These are phyloP conservation scores for Pseudopyrenochaeta lycopersici DNA, from an alignment of 2,329 filamentous ascomycete genomes.

Conservation along the genomic window DNA sequence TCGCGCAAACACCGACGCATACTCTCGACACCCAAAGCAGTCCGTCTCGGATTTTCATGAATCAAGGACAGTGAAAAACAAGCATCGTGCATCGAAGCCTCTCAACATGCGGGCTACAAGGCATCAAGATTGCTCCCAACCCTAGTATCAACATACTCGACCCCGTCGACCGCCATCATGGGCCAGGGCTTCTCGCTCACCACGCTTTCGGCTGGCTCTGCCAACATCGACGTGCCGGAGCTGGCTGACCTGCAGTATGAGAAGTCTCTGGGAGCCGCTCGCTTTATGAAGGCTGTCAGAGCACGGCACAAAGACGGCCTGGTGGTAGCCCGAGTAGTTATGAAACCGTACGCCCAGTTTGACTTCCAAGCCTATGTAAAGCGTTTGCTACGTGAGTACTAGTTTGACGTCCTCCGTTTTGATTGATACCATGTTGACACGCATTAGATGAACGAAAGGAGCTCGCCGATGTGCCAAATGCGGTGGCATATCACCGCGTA, in stretches of 20 bases:
- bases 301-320: conserved; percentile 90
- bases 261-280: conserved; percentile 86
- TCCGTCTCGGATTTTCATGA: neutral
- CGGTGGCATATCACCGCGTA: conserved; percentile 86
- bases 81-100: neutral
- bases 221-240: conserved; percentile 93
- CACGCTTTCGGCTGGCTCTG: conserved; percentile 88
- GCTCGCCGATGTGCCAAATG: conserved; percentile 87
- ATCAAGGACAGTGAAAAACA: neutral
- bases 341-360: conserved; percentile 88
- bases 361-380: conserved; percentile 81
- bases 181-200: conserved; percentile 96
- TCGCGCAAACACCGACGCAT: neutral
- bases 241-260: conserved; percentile 91
- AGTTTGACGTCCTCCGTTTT: neutral
- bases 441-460: conserved; percentile 76
- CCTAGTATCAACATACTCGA: conserved; percentile 22
- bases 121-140: conserved; percentile 33
- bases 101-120: conserved; percentile 39
- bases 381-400: conserved; percentile 73
- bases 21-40: neutral
- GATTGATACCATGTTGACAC: conserved; percentile 24
- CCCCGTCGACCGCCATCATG: conserved; percentile 64
- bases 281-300: conserved; percentile 96
- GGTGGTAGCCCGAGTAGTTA: conserved; percentile 91